Percentiles rank a stretch among this genome's conserved stretches.
Conservation (phyloP, 495 filamentous ascomycete species). For the Cenococcum geophilum region DNA sequence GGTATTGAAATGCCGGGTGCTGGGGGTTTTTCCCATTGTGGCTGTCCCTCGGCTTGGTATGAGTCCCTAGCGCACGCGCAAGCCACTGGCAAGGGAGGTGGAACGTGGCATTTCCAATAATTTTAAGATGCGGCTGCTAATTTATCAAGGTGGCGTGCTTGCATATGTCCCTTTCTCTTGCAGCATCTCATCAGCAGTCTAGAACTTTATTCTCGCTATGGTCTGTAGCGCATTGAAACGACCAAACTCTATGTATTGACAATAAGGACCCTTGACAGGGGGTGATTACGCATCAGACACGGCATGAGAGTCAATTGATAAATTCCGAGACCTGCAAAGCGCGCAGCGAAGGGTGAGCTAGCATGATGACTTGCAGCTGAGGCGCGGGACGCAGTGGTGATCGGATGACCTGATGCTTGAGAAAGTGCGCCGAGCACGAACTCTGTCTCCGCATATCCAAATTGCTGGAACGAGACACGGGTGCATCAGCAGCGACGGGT, state of each 20-base stretch:
- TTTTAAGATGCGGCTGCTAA: constrained; percentile 1
- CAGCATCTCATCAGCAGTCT: neutral
- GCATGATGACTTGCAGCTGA: neutral
- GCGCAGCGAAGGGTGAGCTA: neutral
- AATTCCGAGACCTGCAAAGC: neutral
- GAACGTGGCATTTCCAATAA: constrained; percentile 1
- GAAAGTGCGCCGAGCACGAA: neutral
- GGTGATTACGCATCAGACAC: neutral
- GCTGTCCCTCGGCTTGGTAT: constrained; percentile 16
- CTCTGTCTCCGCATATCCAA: constrained; percentile 11
- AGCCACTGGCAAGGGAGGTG: constrained; percentile 11
- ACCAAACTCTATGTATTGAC: neutral
- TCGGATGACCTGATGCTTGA: constrained; percentile 7
- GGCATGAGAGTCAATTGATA: neutral
- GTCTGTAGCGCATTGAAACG: neutral
- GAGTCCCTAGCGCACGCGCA: constrained; percentile 8
- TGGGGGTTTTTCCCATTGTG: constrained; percentile 21
- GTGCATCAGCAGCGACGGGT: constrained; percentile 3
- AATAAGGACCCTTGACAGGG: neutral
- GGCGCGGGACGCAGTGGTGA: neutral
- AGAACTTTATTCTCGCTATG: neutral
- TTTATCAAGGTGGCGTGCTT: constrained; percentile 20
- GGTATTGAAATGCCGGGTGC: neutral
- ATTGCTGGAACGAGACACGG: constrained; percentile 3
- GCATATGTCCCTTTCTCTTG: constrained; percentile 18